Conservation (phyloP, 257 asterid genomes). For the Phtheirospermum japonicum region DNA sequence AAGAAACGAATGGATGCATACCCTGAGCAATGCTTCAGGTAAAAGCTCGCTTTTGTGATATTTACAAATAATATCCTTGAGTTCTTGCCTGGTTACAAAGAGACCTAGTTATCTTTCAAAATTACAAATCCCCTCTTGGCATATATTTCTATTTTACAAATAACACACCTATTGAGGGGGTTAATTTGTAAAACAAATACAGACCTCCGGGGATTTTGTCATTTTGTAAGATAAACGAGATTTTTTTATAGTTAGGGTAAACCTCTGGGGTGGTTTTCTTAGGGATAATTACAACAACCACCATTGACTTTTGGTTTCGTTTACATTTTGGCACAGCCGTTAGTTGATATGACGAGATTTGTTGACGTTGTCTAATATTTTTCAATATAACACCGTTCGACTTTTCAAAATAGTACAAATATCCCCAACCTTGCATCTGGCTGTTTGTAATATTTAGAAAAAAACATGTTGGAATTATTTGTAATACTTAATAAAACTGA, state of each 20-base stretch:
- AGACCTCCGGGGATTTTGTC: neutral
- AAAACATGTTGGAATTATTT: too few relatives aligned
- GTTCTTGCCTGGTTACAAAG: neutral
- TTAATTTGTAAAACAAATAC: neutral
- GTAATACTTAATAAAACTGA: too few relatives aligned
- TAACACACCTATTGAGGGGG: neutral
- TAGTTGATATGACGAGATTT: too few relatives aligned
- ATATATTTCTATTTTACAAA: neutral
- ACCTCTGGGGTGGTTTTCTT: neutral
- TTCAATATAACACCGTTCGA: too few relatives aligned
- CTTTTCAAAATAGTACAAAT: too few relatives aligned
- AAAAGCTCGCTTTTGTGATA: slow-evolving; percentile 5
- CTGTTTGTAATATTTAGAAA: too few relatives aligned
- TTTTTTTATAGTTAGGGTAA: neutral
- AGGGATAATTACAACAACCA: too few relatives aligned
- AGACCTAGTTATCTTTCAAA: too few relatives aligned
- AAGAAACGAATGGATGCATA: slow-evolving; percentile 72
- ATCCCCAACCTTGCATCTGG: too few relatives aligned
- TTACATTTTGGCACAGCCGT: neutral
- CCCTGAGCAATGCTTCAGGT: slow-evolving; percentile 95
- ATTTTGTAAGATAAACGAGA: neutral
- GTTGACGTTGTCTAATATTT: too few relatives aligned
- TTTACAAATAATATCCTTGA: neutral
- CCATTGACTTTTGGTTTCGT: slow-evolving; percentile 6
- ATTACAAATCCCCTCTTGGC: neutral